A percentile compares a stretch with the other conserved stretches of the same genome.
Conservation (phyloP, 257 asterid genomes). For the Ligustrum vulgare region DNA sequence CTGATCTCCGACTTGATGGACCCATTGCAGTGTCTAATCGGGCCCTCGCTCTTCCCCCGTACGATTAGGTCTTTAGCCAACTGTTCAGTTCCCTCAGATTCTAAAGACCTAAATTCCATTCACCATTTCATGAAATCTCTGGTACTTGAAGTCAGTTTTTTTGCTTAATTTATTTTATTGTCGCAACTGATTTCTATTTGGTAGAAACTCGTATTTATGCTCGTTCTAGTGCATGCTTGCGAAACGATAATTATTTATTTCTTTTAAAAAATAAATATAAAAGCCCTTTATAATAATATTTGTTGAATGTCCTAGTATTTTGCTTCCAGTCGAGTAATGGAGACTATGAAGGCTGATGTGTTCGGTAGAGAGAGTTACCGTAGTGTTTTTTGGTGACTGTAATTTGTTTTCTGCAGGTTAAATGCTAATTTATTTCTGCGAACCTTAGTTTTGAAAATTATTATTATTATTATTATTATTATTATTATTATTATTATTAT, state of each 20-base stretch:
- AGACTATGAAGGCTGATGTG: conserved; percentile 8
- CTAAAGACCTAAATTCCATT: conserved; percentile 52
- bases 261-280: background rate
- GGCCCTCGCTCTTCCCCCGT: conserved; percentile 53
- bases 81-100: conserved; percentile 29
- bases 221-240: background rate
- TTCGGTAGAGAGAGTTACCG: conserved; percentile 3
- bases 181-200: conserved; percentile 5
- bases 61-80: conserved; percentile 46
- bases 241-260: background rate
- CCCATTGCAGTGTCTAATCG: conserved; percentile 49
- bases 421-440: background rate
- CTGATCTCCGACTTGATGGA: conserved; percentile 38
- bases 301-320: background rate
- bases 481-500: too few species aligned
- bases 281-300: background rate
- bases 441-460: background rate
- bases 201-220: background rate
- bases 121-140: conserved; percentile 58
- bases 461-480: too few species aligned
- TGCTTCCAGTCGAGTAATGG: background rate
- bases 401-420: background rate
- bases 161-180: background rate
- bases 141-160: conserved; percentile 31
- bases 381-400: conserved; percentile 10